Conservation (phyloP, 73 alveolate genomes). For the Paramecium sexaurelia region DNA sequence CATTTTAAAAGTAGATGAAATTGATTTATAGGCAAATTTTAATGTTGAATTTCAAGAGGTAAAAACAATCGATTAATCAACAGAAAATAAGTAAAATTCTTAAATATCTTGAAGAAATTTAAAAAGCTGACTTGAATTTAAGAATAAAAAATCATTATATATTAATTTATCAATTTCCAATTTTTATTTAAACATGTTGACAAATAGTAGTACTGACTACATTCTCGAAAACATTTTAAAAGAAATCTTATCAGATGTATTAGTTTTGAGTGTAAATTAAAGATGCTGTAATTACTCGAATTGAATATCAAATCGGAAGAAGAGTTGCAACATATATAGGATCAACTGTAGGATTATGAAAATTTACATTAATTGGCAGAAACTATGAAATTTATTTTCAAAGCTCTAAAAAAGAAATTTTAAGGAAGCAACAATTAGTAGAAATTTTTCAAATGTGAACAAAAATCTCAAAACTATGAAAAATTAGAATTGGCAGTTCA, state of each 20-base stretch:
- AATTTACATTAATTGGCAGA: not conserved
- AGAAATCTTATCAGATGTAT: conserved; percentile 14
- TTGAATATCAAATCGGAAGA: not conserved
- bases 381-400: not conserved
- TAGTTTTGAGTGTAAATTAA: not conserved
- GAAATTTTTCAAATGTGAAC: conserved; percentile 30
- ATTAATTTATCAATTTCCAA: not conserved
- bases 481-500: not conserved
- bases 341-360: conserved; percentile 7
- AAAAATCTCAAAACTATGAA: not conserved
- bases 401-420: not conserved
- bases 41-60: not conserved
- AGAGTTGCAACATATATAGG: not conserved
- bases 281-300: conserved; percentile 19
- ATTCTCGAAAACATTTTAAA: conserved; percentile 5
- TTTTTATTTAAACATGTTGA: not conserved
- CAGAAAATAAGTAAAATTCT: not conserved
- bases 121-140: not conserved
- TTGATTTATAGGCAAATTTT: not conserved
- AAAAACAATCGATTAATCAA: no score
- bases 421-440: not conserved
- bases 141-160: not conserved
- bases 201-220: not conserved
- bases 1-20: conserved; percentile 30
- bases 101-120: not conserved